Evolutionary conservation across 192 early-diverging fungal species (phyloP).

Genomic region (Podila epigama): DNA sequence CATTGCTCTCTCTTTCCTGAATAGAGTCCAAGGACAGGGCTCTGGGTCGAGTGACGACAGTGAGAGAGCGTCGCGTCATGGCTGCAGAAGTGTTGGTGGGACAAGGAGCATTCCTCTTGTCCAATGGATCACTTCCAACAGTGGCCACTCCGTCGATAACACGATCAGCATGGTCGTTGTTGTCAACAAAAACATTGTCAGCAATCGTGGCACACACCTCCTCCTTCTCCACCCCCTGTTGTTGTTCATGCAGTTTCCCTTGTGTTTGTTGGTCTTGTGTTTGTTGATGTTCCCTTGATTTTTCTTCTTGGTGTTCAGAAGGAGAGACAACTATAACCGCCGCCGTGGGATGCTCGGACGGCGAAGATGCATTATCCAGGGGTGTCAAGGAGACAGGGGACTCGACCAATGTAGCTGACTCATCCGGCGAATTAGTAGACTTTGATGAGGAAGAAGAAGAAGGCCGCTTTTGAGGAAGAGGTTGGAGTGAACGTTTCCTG

Average conservation of each 20-base stretch:
- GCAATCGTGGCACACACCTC: neutral
- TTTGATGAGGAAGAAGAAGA: conserved; percentile 12
- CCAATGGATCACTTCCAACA: neutral
- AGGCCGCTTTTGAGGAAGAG: neutral
- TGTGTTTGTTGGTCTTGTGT: neutral
- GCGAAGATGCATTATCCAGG: neutral
- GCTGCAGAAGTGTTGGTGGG: neutral
- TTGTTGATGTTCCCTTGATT: neutral
- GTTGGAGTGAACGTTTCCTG: conserved; percentile 2
- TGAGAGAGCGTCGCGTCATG: conserved; percentile 18
- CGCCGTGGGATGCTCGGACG: conserved; percentile 3
- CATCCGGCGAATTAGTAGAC: too few species aligned
- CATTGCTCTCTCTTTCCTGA: conserved; percentile 14
- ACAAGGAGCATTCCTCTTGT: neutral
- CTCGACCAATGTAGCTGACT: too few species aligned
- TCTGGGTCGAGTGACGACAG: conserved; percentile 22
- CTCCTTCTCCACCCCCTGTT: neutral
- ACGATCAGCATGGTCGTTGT: neutral
- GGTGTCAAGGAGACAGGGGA: neutral
- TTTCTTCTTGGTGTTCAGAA: neutral
- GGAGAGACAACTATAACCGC: neutral
- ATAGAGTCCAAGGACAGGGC: conserved; percentile 20
- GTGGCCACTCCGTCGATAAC: neutral
- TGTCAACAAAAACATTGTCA: neutral
- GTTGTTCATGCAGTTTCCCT: neutral